Base-by-base conservation (phyloP, 2,329 filamentous ascomycete genomes). In the Chrysosporium keratinophilum region DNA sequence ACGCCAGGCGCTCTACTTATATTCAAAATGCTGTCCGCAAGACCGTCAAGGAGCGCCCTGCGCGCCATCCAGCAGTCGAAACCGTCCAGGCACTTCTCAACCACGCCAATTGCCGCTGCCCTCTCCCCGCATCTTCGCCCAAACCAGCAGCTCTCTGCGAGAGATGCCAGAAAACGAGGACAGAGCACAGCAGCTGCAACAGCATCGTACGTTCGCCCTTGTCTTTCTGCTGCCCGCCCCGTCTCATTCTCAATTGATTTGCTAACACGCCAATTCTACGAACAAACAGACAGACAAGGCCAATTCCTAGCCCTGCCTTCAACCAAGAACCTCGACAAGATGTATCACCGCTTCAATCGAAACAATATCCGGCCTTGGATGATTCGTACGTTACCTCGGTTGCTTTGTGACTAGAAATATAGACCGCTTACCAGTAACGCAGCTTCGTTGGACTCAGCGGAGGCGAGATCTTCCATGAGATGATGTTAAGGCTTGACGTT, bases 401-500 rank as follows among this genome's bases (percentile, higher is more conserved):
- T 15, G 20, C 34, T 52, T 46, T 41, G 40, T 20, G 15, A 33
- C 54, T 31, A 39, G 53, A 17, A 9, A n/a, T 40, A 17, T 23
- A 19, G 23, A 11, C 28, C 4, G 17, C 40, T 50, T 28, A 53
- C 60, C 61, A 48, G 63, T 54, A 4, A 10, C 11, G 53, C 61
- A 88, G 84, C 57, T 95, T 97, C 71, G 88, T 97, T 66, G 91
- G 91, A 59, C 91, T 90, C 78, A 95, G 83, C 48, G 91, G 93
- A 67, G 93, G 93, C 67, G 85, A 96, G 72, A 96, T 97, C 63
- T 95, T 97, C 73, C 90, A 97, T 71, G 91, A 97, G 74, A 97
- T 97, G 91, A 96, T 98, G 90, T 78, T 95, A 58, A 80, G 91
- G 66, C 87, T 91, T 63, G 81, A 78, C 63, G 91, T 98, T 54